phyloP scores from a whole-genome alignment of 768 basidiomycete species.

The Tylopilus sp. region DNA sequence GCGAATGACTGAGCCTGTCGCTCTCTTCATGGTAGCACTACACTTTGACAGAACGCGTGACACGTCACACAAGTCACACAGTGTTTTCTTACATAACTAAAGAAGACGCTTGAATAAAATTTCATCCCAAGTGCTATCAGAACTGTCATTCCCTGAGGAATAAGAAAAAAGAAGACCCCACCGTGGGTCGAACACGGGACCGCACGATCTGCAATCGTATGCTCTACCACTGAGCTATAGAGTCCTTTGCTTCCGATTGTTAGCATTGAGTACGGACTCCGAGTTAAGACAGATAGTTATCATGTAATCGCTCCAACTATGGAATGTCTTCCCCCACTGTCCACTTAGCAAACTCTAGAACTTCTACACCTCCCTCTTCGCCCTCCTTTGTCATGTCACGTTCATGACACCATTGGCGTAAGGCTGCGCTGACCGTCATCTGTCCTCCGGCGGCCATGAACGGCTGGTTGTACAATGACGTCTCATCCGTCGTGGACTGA shows the following conservation, averaged over 20 bases:
- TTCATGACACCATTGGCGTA: constrained; percentile 54
- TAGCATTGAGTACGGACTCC: too few species aligned
- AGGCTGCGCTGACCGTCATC: constrained; percentile 28
- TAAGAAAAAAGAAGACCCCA: constrained; percentile 33
- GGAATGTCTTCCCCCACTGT: constrained; percentile 47
- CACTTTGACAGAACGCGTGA: constrained; percentile 3
- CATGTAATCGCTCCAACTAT: neutral
- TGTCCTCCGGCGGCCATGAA: constrained; percentile 73
- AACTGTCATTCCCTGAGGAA: neutral
- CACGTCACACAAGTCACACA: neutral
- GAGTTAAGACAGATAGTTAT: too few species aligned
- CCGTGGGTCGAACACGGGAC: constrained; percentile 59
- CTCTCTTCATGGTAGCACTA: constrained; percentile 38
- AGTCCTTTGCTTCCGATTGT: constrained; percentile 8
- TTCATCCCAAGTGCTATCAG: too few species aligned
- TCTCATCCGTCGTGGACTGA: constrained; percentile 38
- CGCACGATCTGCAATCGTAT: constrained; percentile 57
- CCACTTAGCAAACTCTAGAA: constrained; percentile 62
- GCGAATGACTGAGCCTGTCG: constrained; percentile 37
- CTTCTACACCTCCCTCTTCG: constrained; percentile 33
- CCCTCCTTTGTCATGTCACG: constrained; percentile 40
- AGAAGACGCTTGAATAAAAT: too few species aligned
- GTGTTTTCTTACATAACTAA: neutral
- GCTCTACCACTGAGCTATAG: constrained; percentile 51
- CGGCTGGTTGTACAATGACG: constrained; percentile 66